A percentile compares a stretch with the other conserved stretches of the same genome.
Conservation (phyloP, 305 asterid species). For the Solanum aculeatissimum region DNA sequence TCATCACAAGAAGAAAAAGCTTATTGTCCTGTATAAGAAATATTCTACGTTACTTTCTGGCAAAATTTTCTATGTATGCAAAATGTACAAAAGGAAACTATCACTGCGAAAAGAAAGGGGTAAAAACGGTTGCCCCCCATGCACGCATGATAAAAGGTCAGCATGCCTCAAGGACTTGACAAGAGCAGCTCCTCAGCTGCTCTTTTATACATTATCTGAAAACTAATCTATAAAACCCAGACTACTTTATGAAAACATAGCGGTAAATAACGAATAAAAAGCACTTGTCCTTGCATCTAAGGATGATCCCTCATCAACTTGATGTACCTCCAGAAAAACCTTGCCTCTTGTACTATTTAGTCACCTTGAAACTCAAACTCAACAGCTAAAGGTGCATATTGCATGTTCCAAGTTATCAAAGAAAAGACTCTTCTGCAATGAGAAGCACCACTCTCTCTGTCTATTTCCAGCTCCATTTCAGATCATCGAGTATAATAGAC, state of each 20-base stretch:
- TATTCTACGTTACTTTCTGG: not conserved
- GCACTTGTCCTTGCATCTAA: not conserved
- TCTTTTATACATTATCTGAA: constrained; percentile 4
- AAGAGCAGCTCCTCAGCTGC: not conserved
- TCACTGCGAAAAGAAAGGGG: not conserved
- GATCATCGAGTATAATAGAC: not conserved
- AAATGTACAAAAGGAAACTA: not conserved
- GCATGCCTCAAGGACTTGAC: constrained; percentile 20
- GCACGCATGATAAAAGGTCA: constrained; percentile 32
- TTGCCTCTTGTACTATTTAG: not conserved
- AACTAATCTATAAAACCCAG: not conserved
- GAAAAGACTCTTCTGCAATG: not conserved
- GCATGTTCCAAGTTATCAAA: not conserved
- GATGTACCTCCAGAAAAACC: not conserved
- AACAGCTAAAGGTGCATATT: not conserved
- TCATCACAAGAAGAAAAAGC: not conserved
- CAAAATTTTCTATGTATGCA: not conserved
- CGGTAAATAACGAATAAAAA: not conserved
- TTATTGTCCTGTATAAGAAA: not conserved
- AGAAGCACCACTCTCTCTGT: not conserved
- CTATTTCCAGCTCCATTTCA: not conserved
- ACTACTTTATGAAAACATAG: not conserved
- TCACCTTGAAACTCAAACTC: not conserved
- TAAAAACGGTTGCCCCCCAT: not conserved
- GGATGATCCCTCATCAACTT: not conserved